phyloP scores from a whole-genome alignment of 228 moss, liverwort and hornwort species.

The Sphagnum magellanicum region DNA sequence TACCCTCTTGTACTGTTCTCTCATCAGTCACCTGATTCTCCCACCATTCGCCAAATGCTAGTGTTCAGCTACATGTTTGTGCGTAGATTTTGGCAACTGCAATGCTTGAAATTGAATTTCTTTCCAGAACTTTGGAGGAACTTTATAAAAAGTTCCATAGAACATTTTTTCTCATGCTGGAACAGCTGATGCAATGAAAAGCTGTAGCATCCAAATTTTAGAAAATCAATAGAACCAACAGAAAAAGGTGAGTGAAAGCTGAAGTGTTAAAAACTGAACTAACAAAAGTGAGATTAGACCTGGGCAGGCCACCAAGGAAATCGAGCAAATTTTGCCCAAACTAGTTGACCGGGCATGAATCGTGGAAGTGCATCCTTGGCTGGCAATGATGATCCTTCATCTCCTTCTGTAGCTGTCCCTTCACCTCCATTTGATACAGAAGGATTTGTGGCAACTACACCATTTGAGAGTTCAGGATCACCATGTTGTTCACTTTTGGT shows the following conservation, averaged over 20 bases:
- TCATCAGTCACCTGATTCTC: constrained; percentile 62
- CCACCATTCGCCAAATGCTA: not conserved
- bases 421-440: constrained; percentile 30
- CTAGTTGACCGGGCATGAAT: constrained; percentile 76
- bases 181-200: no score
- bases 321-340: constrained; percentile 95
- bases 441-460: constrained; percentile 21
- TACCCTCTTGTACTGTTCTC: constrained; percentile 56
- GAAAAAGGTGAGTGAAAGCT: no score
- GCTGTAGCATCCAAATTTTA: no score
- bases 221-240: no score
- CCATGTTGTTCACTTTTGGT: constrained; percentile 26
- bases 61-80: no score
- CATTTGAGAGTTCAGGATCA: constrained; percentile 24
- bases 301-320: constrained; percentile 99
- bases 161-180: no score
- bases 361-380: constrained; percentile 23
- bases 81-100: no score
- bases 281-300: constrained; percentile 22
- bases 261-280: no score
- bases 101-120: no score
- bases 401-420: constrained; percentile 27
- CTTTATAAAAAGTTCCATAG: not conserved
- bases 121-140: no score
- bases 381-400: constrained; percentile 42